Conservation (phyloP, 75 land plant genomes). For the Selaginella moellendorffii region DNA sequence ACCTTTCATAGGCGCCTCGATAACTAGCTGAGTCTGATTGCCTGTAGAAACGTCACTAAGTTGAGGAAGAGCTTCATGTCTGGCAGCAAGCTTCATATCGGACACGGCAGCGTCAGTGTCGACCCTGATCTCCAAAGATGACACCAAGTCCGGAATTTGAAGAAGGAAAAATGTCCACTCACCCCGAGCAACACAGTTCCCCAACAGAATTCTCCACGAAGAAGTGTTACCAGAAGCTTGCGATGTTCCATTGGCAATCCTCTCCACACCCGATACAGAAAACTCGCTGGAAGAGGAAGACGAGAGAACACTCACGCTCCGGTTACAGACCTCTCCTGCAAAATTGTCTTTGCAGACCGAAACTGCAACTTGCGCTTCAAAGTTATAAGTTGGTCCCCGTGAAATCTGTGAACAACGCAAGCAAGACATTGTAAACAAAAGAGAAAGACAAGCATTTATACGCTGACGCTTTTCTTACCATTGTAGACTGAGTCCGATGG, state of each 20-base stretch:
- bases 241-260: too few relatives aligned
- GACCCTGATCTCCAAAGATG: slow-evolving; percentile 23
- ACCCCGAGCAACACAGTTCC: slow-evolving; percentile 26
- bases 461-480: slow-evolving; percentile 7
- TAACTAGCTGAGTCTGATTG: slow-evolving; percentile 22
- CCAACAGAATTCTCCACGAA: neutral
- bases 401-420: slow-evolving; percentile 35
- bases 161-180: slow-evolving; percentile 29
- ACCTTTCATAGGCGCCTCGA: slow-evolving; percentile 41
- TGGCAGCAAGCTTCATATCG: slow-evolving; percentile 34
- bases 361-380: slow-evolving; percentile 31
- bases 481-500: slow-evolving; percentile 9
- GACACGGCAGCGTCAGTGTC: slow-evolving; percentile 12
- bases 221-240: too few relatives aligned
- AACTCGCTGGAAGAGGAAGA: neutral
- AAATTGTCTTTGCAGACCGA: slow-evolving; percentile 38
- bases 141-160: slow-evolving; percentile 22
- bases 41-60: slow-evolving; percentile 28
- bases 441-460: neutral
- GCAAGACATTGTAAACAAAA: neutral
- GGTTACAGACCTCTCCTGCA: slow-evolving; percentile 18
- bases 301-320: neutral
- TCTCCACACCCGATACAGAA: too few relatives aligned
- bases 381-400: slow-evolving; percentile 36
- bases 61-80: slow-evolving; percentile 38